Conservation (phyloP, 331 rosid genomes). For the Telfairia occidentalis region DNA sequence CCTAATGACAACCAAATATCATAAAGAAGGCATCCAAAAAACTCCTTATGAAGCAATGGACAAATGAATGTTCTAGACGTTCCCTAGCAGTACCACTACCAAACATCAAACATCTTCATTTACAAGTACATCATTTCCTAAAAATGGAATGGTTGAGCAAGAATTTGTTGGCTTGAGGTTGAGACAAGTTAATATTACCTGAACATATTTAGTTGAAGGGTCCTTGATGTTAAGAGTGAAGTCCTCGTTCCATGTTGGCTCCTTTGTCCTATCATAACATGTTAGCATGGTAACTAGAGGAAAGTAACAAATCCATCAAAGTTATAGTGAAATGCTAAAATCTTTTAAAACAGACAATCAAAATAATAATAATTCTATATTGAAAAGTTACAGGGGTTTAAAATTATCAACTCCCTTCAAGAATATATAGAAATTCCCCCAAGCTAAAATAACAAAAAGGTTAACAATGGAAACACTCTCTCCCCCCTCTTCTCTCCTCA, state of each 20-base stretch:
- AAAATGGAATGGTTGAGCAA: not conserved
- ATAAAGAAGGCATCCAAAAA: not conserved
- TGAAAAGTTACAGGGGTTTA: too few relatives aligned
- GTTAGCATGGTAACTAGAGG: slow-evolving; percentile 13
- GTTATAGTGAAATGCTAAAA: not conserved
- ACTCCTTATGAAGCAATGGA: not conserved
- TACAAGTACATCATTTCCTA: not conserved
- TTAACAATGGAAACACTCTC: too few relatives aligned
- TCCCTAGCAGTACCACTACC: not conserved
- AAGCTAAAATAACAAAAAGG: too few relatives aligned
- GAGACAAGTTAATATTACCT: slow-evolving; percentile 36
- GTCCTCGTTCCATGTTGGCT: slow-evolving; percentile 88
- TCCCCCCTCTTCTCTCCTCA: too few relatives aligned
- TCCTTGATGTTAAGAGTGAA: slow-evolving; percentile 58
- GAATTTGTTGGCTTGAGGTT: slow-evolving; percentile 10
- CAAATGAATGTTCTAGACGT: not conserved
- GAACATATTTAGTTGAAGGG: slow-evolving; percentile 47
- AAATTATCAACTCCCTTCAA: too few relatives aligned
- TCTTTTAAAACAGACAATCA: not conserved
- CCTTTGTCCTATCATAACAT: slow-evolving; percentile 49
- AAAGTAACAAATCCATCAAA: not conserved
- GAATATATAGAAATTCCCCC: too few relatives aligned
- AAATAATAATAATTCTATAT: too few relatives aligned
- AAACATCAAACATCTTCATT: not conserved
- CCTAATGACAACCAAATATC: not conserved